Conservation (phyloP, 176 grass and related monocot species). For the Echinochloa phyllopogon region DNA sequence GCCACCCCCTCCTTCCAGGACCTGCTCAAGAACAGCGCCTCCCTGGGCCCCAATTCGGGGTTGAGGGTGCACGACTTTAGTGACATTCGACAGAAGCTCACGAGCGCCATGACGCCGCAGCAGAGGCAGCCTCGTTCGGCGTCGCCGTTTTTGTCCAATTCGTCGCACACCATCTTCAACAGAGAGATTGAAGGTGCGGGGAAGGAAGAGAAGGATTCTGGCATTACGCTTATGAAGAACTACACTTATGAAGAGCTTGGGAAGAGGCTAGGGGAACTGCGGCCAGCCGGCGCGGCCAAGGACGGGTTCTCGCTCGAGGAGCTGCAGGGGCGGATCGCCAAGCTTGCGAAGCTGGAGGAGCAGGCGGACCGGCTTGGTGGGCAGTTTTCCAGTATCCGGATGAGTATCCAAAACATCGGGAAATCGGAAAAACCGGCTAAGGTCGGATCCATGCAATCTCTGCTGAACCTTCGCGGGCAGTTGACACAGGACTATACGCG, state of each 20-base stretch:
- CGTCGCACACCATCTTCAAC: background rate
- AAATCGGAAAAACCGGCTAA: background rate
- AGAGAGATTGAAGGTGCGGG: slow-evolving; percentile 30
- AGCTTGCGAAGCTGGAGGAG: slow-evolving; percentile 65
- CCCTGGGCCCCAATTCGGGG: slow-evolving; percentile 11
- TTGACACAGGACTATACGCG: slow-evolving; percentile 36
- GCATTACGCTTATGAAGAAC: slow-evolving; percentile 36
- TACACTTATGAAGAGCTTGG: slow-evolving; percentile 76
- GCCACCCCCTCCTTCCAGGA: slow-evolving; percentile 45
- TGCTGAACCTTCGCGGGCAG: slow-evolving; percentile 49
- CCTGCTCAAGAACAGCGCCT: slow-evolving; percentile 35
- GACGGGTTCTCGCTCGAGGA: slow-evolving; percentile 77
- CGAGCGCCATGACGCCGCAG: background rate
- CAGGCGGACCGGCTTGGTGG: background rate
- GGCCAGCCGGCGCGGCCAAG: slow-evolving; percentile 56
- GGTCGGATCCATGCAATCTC: slow-evolving; percentile 36
- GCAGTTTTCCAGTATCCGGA: background rate
- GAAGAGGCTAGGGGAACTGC: slow-evolving; percentile 58
- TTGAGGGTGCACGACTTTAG: background rate
- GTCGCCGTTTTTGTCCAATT: background rate
- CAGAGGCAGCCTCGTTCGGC: background rate
- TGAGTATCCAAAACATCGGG: background rate
- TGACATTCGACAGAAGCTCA: slow-evolving; percentile 34
- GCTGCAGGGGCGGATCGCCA: slow-evolving; percentile 70
- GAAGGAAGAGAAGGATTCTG: slow-evolving; percentile 3